A percentile compares a stretch with the other conserved stretches of the same genome.
phyloP scores from a whole-genome alignment of 2,329 filamentous ascomycete species.

The Zymoseptoria crescenta region DNA sequence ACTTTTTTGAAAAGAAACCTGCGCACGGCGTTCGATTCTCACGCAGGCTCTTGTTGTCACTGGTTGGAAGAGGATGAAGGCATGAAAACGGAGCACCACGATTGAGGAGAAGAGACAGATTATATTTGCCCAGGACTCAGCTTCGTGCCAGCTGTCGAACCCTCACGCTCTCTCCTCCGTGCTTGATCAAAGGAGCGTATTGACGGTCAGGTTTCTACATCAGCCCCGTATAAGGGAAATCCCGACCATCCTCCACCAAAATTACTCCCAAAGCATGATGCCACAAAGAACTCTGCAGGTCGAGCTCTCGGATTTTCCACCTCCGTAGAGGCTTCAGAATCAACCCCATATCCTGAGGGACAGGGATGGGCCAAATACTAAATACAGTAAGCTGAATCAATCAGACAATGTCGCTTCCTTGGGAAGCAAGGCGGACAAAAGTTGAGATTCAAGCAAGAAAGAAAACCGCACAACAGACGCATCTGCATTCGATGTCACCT shows the following conservation, averaged over 20 bases:
- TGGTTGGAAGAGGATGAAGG: background rate
- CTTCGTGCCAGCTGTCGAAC: background rate
- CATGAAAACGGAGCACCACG: background rate
- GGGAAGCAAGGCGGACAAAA: background rate
- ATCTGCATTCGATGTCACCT: background rate
- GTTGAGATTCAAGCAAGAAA: conserved; percentile 5
- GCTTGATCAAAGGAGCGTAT: background rate
- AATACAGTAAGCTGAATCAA: background rate
- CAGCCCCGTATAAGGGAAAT: background rate
- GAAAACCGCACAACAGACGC: conserved; percentile 25
- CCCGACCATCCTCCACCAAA: background rate
- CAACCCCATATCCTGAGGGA: conserved; percentile 29
- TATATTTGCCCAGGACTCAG: background rate
- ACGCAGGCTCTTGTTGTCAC: background rate
- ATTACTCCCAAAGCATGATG: background rate
- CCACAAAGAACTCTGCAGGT: background rate
- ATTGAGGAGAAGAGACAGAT: background rate
- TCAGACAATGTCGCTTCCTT: background rate
- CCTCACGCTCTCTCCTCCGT: background rate
- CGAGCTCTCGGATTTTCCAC: background rate
- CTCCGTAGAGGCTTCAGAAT: conserved; percentile 9
- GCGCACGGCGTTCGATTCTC: background rate
- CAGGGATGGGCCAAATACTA: conserved; percentile 20
- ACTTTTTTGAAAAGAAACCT: no score
- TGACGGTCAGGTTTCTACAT: background rate